Base-by-base conservation (phyloP, 192 early-diverging fungal species). In the Thamnidium elegans region DNA sequence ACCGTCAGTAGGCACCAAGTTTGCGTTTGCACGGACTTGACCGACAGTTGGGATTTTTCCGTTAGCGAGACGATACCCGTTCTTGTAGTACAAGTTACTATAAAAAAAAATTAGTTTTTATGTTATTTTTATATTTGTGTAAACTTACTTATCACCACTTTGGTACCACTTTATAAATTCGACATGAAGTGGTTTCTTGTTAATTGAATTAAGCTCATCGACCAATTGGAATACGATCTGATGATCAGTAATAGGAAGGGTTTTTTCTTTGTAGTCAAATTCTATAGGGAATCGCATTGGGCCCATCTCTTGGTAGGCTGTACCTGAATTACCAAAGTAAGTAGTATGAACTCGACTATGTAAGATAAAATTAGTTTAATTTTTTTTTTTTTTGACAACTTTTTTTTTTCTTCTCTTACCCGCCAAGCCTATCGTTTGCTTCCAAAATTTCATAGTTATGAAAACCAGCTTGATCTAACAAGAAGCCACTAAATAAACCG, bases 171-270 rank as follows among this genome's bases (percentile, higher is more conserved):
- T 23, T 19, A 69, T 73, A n/a, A 58, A 50, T 7, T 69, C 46
- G 7, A 68, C 55, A 17, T 63, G 39, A 23, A 63, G 15, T 0
- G 30, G 50, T 17, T 62, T 23, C 19, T 64, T 56, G 20, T 64
- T 69, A 4, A 44, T 0, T 4, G 44, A 30, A 44, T 73, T 73
- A 36, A 73, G 45, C 6, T 73, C 51, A 7, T 69, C 55, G 3
- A 55, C 58, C 31, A 69, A 46, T 26, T 73, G 54, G 52, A 73
- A 73, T 8, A 73, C 67, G 9, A 67, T 55, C 17, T 73, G 52
- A 58, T 73, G 67, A 14, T 73, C 71, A 0, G 55, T 68, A 14
- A 68, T 48, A 3, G 65, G 66, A 13, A 64, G 51, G 3, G 51
- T 64, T 42, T 64, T 51, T 23, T 44, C 51, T 39, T 58, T n/a